phyloP scores from a whole-genome alignment of 2,329 filamentous ascomycete species.

The Sodiomyces alkalinus region DNA sequence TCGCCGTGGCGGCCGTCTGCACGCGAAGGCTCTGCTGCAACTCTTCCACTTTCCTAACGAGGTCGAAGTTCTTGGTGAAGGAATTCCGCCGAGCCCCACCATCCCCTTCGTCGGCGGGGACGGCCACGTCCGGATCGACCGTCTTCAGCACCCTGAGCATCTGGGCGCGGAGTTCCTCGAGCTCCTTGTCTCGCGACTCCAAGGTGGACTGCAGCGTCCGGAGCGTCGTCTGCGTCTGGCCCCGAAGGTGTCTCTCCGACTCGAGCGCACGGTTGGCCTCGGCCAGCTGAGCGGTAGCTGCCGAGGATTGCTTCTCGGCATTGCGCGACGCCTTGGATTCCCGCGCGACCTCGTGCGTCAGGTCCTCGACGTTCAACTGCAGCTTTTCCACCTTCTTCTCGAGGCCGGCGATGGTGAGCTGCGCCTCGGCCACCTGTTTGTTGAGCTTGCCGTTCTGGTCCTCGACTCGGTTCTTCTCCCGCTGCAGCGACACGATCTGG shows the following conservation, averaged over 20 bases:
- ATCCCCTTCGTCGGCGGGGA: slow-evolving; percentile 50
- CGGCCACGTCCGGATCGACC: slow-evolving; percentile 61
- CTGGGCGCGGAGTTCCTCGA: slow-evolving; percentile 65
- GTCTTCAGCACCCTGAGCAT: slow-evolving; percentile 72
- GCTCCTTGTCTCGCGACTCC: slow-evolving; percentile 66
- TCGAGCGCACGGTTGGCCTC: slow-evolving; percentile 84
- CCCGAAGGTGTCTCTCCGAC: slow-evolving; percentile 72
- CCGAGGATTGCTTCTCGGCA: slow-evolving; percentile 77
- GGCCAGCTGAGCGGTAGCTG: slow-evolving; percentile 65
- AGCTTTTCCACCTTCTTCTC: slow-evolving; percentile 95
- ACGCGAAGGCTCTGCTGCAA: slow-evolving; percentile 79
- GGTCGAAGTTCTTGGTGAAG: slow-evolving; percentile 62
- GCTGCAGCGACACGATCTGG: slow-evolving; percentile 60
- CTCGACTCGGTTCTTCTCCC: slow-evolving; percentile 70
- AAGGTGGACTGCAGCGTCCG: slow-evolving; percentile 66
- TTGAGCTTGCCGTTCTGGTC: slow-evolving; percentile 69
- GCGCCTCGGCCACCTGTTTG: slow-evolving; percentile 74
- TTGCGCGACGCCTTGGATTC: slow-evolving; percentile 83
- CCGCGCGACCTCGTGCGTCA: slow-evolving; percentile 80
- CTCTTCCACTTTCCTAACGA: slow-evolving; percentile 75
- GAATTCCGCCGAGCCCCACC: slow-evolving; percentile 23
- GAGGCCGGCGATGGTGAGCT: slow-evolving; percentile 65
- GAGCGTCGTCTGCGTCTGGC: slow-evolving; percentile 73
- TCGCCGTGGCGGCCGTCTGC: slow-evolving; percentile 63
- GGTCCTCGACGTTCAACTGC: slow-evolving; percentile 72